phyloP scores from a whole-genome alignment of 129 eudicot genomes.

The Escallonia herrerae region DNA sequence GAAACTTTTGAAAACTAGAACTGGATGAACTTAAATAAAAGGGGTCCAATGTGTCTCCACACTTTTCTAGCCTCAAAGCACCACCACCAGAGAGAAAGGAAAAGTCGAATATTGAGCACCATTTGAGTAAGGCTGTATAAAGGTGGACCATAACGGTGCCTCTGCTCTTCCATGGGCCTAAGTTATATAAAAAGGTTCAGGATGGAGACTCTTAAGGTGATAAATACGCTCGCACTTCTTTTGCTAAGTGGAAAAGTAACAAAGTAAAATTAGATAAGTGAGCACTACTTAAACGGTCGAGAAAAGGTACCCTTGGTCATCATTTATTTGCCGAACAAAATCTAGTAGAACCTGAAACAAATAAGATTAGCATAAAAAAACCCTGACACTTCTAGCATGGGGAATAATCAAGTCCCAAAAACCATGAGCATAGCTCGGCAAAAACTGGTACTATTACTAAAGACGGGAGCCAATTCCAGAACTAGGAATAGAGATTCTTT shows the following conservation, averaged over 20 bases:
- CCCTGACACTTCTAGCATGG: background rate
- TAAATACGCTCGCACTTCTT: constrained; percentile 2
- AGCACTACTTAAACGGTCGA: constrained; percentile 4
- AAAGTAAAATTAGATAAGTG: background rate
- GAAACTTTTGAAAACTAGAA: background rate
- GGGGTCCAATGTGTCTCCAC: constrained; percentile 37
- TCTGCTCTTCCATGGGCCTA: constrained; percentile 99
- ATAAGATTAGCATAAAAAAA: background rate
- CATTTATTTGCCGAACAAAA: constrained; percentile 77
- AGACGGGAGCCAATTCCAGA: background rate
- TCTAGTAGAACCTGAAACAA: constrained; percentile 80
- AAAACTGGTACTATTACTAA: background rate
- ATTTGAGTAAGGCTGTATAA: constrained; percentile 74
- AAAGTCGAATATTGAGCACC: constrained; percentile 69
- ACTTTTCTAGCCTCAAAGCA: constrained; percentile 50
- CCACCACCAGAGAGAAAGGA: constrained; percentile 58
- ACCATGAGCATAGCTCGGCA: background rate
- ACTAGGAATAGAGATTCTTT: background rate
- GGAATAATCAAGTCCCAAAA: background rate
- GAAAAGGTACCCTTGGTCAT: constrained; percentile 79
- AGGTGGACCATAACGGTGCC: constrained; percentile 92
- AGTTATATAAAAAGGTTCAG: constrained; percentile 13
- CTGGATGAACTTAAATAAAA: constrained; percentile 6
- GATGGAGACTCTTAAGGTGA: constrained; percentile 6
- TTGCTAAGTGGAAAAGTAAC: constrained; percentile 2